Conservation (phyloP, 305 asterid genomes). For the Fraxinus sp. region DNA sequence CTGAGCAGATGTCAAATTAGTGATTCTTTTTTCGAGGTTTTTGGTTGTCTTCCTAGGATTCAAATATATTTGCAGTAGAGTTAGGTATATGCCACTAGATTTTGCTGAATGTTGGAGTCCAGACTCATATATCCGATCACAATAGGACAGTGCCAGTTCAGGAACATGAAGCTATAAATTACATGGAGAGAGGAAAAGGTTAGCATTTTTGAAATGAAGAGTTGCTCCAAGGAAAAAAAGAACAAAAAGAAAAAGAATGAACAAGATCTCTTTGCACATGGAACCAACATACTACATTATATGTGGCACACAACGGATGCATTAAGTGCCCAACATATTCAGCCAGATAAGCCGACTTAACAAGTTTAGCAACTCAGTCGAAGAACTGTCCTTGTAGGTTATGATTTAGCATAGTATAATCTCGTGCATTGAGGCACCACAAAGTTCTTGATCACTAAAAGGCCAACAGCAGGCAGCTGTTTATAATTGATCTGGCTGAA, state of each 20-base stretch:
- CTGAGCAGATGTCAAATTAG: slow-evolving; percentile 52
- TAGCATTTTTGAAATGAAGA: slow-evolving; percentile 20
- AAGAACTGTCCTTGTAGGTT: background rate
- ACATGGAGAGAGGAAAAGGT: slow-evolving; percentile 22
- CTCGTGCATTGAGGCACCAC: slow-evolving; percentile 15
- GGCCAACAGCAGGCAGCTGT: slow-evolving; percentile 5
- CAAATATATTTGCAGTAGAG: slow-evolving; percentile 87
- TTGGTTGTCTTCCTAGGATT: slow-evolving; percentile 80
- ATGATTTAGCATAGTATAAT: slow-evolving; percentile 9
- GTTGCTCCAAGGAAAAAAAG: slow-evolving; percentile 3
- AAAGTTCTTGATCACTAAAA: slow-evolving; percentile 20
- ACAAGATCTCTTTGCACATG: background rate
- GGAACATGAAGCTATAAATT: slow-evolving; percentile 79
- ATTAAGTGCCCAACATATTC: slow-evolving; percentile 6
- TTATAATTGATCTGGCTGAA: slow-evolving; percentile 8
- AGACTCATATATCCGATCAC: slow-evolving; percentile 82
- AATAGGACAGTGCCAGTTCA: slow-evolving; percentile 83
- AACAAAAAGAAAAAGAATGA: background rate
- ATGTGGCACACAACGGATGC: background rate
- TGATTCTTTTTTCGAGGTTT: slow-evolving; percentile 68
- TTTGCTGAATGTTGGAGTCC: slow-evolving; percentile 69
- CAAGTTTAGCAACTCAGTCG: background rate
- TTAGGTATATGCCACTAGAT: slow-evolving; percentile 75
- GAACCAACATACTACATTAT: background rate
- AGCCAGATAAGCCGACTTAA: slow-evolving; percentile 8